Percentiles rank a stretch among this genome's conserved stretches.
Conservation (phyloP, 2,329 filamentous ascomycete species). For the Coniochaeta ligniaria region DNA sequence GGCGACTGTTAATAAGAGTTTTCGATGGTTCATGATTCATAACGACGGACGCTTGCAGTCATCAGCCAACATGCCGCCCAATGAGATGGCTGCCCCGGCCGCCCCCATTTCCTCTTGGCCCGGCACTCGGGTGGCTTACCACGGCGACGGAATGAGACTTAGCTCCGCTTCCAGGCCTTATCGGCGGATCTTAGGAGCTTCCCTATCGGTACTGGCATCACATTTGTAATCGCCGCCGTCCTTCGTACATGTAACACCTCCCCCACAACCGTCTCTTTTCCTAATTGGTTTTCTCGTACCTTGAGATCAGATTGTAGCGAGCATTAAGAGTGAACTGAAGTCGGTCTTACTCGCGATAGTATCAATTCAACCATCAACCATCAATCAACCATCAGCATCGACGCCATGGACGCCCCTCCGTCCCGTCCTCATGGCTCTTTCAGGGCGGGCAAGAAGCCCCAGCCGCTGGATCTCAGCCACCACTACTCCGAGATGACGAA, state of each 20-base stretch:
- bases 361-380: not conserved
- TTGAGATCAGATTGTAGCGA: not conserved
- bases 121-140: not conserved
- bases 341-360: not conserved
- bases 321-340: not conserved
- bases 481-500: conserved; percentile 67
- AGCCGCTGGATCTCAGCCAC: conserved; percentile 70
- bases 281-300: not conserved
- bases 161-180: not conserved
- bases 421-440: not conserved
- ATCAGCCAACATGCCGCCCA: not conserved
- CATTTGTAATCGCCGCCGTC: not conserved
- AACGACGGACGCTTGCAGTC: not conserved
- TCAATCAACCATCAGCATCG: not conserved
- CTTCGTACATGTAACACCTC: not conserved
- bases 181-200: not conserved
- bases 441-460: conserved; percentile 19
- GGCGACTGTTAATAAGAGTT: not conserved
- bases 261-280: not conserved
- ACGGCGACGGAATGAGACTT: not conserved
- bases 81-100: not conserved
- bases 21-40: not conserved
- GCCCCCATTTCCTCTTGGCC: not conserved
- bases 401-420: not conserved
- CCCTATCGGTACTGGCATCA: not conserved